Percentiles rank a stretch among this genome's conserved stretches.
These are phyloP conservation scores for Scorias spongiosa DNA, from an alignment of 2,329 filamentous ascomycete species.

Conservation along the genomic window DNA sequence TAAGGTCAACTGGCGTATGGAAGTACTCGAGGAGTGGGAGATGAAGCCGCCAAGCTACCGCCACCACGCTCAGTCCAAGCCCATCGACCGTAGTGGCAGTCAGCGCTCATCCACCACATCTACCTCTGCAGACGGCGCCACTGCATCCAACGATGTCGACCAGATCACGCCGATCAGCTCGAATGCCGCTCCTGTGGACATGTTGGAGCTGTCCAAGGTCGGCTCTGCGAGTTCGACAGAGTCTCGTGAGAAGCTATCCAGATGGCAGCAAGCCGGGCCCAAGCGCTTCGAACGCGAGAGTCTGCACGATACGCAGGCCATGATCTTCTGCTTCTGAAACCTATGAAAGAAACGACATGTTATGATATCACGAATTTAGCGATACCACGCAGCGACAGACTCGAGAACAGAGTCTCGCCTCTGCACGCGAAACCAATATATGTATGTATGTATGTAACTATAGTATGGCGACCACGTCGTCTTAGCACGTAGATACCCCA, in stretches of 20 bases:
- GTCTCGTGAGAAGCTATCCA: background rate
- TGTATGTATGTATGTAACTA: too few species aligned
- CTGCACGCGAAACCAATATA: too few species aligned
- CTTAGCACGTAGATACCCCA: too few species aligned
- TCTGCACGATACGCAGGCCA: background rate
- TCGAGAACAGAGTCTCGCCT: too few species aligned
- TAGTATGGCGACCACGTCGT: too few species aligned
- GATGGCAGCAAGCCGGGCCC: background rate
- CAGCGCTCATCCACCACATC: background rate
- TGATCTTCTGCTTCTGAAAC: background rate
- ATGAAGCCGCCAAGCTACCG: conserved; percentile 31
- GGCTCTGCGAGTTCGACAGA: background rate
- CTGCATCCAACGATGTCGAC: background rate
- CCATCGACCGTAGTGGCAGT: background rate
- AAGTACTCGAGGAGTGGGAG: conserved; percentile 26
- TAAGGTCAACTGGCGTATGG: conserved; percentile 28
- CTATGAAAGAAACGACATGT: too few species aligned
- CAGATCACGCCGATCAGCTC: background rate
- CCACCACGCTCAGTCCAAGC: conserved; percentile 10
- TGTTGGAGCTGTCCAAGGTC: background rate
- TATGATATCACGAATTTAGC: too few species aligned
- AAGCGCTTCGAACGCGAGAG: background rate
- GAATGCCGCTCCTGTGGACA: background rate
- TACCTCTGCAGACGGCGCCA: background rate
- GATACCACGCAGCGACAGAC: too few species aligned